Conservation (phyloP, 805 yeast species). For the Candida coquimbonensis region DNA sequence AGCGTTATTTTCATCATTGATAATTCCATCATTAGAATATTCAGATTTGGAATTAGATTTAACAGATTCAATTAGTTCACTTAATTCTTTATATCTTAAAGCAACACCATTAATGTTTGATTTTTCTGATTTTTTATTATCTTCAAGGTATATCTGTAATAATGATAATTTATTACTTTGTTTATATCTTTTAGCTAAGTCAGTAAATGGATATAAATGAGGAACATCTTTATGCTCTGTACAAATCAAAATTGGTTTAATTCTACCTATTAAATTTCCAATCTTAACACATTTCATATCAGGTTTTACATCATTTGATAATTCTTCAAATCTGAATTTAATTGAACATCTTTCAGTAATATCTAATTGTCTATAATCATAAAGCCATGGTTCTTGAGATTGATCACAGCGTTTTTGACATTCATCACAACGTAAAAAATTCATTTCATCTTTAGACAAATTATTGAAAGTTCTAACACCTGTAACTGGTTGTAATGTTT, state of each 20-base stretch:
- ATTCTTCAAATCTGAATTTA: constrained; percentile 39
- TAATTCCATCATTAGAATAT: background rate
- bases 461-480: constrained; percentile 27
- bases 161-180: constrained; percentile 9
- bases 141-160: constrained; percentile 16
- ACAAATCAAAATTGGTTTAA: constrained; percentile 40
- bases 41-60: background rate
- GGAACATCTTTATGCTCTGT: constrained; percentile 25
- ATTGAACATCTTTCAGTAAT: constrained; percentile 34
- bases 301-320: constrained; percentile 7
- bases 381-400: constrained; percentile 32
- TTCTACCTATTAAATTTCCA: constrained; percentile 28
- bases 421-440: constrained; percentile 46
- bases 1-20: too few relatives aligned
- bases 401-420: constrained; percentile 18
- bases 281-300: constrained; percentile 21
- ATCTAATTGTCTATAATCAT: constrained; percentile 26
- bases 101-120: constrained; percentile 27
- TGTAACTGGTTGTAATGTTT: constrained; percentile 39
- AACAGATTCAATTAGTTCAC: constrained; percentile 7
- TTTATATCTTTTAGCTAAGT: constrained; percentile 13
- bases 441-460: constrained; percentile 31
- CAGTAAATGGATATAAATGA: constrained; percentile 22
- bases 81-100: constrained; percentile 32
- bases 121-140: constrained; percentile 10